A percentile compares a stretch with the other conserved stretches of the same genome.
Evolutionary conservation across 768 basidiomycete species (phyloP).

Genomic region (Neoboletus magnificus): DNA sequence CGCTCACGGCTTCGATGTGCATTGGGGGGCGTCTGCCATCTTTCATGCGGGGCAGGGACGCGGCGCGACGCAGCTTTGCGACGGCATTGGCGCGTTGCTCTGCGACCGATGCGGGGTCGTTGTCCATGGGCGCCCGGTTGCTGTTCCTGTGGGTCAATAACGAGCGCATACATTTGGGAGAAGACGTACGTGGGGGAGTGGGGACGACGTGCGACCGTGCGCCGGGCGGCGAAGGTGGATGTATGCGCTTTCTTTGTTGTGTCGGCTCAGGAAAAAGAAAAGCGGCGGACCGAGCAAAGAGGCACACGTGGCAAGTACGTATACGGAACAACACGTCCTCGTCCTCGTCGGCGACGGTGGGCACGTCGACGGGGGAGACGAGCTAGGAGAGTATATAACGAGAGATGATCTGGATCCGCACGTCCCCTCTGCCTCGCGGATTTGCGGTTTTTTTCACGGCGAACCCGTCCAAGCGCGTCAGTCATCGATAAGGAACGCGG

Average conservation of each 20-base stretch:
- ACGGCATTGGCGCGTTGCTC: conserved; percentile 87
- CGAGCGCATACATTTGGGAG: background rate
- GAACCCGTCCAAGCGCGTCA: conserved; percentile 3
- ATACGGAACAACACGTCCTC: background rate
- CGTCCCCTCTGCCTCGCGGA: conserved; percentile 27
- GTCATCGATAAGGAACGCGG: conserved; percentile 27
- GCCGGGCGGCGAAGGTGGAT: conserved; percentile 7
- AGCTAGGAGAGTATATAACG: conserved; percentile 12
- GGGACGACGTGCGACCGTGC: conserved; percentile 4
- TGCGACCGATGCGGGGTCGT: conserved; percentile 44
- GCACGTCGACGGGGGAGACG: background rate
- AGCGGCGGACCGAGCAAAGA: conserved; percentile 6
- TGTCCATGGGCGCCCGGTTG: conserved; percentile 27
- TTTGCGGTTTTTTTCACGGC: conserved; percentile 12
- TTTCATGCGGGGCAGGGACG: conserved; percentile 88
- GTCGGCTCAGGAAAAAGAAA: background rate
- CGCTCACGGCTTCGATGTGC: conserved; percentile 79
- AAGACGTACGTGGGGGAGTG: conserved; percentile 4
- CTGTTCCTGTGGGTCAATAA: conserved; percentile 2
- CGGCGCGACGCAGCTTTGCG: conserved; percentile 87
- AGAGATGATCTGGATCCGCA: conserved; percentile 23
- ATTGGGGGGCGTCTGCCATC: conserved; percentile 85
- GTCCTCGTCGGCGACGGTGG: conserved; percentile 2
- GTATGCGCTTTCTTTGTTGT: conserved; percentile 12
- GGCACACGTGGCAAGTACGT: conserved; percentile 15